Conservation (phyloP, 2,329 filamentous ascomycete genomes). For the Cladosporium sp. region DNA sequence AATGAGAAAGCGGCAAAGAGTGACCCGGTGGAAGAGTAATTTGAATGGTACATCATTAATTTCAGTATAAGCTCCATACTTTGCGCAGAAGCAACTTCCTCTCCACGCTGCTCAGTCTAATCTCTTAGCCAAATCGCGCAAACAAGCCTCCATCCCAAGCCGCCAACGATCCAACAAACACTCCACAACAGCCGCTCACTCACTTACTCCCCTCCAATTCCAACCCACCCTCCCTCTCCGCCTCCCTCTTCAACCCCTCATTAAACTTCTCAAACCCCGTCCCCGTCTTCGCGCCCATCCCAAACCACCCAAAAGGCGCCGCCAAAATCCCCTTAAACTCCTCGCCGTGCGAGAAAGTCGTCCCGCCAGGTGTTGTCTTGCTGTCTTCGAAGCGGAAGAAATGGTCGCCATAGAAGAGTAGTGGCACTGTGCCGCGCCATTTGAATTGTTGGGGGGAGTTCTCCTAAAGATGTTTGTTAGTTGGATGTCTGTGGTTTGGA, state of each 20-base stretch:
- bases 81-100: too few species aligned
- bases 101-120: too few species aligned
- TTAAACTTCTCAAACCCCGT: slow-evolving; percentile 24
- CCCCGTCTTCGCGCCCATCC: slow-evolving; percentile 9
- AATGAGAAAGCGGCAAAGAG: neutral
- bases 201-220: too few species aligned
- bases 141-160: too few species aligned
- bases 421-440: slow-evolving; percentile 22
- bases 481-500: neutral
- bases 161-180: too few species aligned
- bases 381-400: slow-evolving; percentile 23
- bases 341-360: slow-evolving; percentile 25
- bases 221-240: slow-evolving; percentile 17
- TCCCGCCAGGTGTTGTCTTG: slow-evolving; percentile 18
- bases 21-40: neutral
- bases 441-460: slow-evolving; percentile 15
- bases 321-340: slow-evolving; percentile 21
- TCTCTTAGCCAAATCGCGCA: too few species aligned
- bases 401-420: slow-evolving; percentile 24
- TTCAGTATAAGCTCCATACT: too few species aligned
- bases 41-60: neutral
- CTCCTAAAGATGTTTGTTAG: slow-evolving; percentile 14
- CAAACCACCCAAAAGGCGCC: slow-evolving; percentile 19
- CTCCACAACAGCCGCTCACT: neutral
- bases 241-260: slow-evolving; percentile 24